Percentiles rank a stretch among this genome's conserved stretches.
These are phyloP conservation scores for Chalciporus pseudorubinellus DNA, from an alignment of 768 basidiomycete genomes.

Conservation along the genomic window DNA sequence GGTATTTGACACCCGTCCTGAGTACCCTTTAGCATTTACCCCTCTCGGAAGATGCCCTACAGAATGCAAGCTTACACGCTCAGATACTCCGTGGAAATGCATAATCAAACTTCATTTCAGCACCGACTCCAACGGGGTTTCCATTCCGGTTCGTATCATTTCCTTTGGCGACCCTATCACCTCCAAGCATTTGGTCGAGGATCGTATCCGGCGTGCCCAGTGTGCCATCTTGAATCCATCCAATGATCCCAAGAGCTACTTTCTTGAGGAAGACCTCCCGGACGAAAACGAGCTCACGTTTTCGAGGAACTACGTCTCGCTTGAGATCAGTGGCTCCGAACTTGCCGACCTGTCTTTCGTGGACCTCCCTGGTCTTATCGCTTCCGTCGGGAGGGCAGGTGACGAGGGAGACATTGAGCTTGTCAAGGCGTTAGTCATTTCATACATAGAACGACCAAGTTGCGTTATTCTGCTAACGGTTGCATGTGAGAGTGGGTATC, in stretches of 20 bases:
- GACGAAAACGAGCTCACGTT: conserved; percentile 36
- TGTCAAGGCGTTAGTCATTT: conserved; percentile 53
- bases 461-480: conserved; percentile 71
- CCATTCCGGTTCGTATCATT: conserved; percentile 38
- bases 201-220: conserved; percentile 64
- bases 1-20: conserved; percentile 39
- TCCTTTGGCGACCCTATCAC: conserved; percentile 49
- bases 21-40: too few relatives aligned
- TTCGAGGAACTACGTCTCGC: conserved; percentile 53
- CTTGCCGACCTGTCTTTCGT: conserved; percentile 65
- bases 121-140: conserved; percentile 38
- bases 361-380: conserved; percentile 65
- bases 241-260: conserved; percentile 12
- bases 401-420: conserved; percentile 57
- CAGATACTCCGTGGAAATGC: conserved; percentile 47
- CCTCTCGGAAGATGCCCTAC: conserved; percentile 47
- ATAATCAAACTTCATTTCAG: conserved; percentile 42
- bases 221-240: conserved; percentile 62
- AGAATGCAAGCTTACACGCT: conserved; percentile 51
- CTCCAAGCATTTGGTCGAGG: conserved; percentile 55
- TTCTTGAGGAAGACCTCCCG: conserved; percentile 6
- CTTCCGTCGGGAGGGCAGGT: conserved; percentile 48
- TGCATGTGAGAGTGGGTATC: conserved; percentile 35
- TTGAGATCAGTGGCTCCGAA: conserved; percentile 57
- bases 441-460: conserved; percentile 63